Evolutionary conservation across 2,329 filamentous ascomycete genomes (phyloP), one percentile per base, ranked within the genome.

Genomic region (Ambrosiella xylebori): DNA sequence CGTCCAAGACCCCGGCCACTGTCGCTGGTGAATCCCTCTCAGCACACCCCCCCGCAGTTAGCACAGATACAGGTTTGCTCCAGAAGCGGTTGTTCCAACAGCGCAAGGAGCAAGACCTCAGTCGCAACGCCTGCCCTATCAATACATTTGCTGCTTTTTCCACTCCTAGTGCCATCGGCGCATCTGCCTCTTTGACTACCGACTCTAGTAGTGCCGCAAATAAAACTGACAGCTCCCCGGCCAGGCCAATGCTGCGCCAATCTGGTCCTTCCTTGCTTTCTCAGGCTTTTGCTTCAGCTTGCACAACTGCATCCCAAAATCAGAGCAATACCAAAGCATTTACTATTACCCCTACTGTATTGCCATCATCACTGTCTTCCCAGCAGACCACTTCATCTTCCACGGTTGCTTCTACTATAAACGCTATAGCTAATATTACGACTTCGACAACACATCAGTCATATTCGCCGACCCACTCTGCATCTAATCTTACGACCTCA

Each of bases 281-380:
- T 61, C 75, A 80, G 68, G 77, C 77, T 66, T 71, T 80, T 67
- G 77, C 77, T 66, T 77, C 76, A 68, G 77, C 77, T 65, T 76
- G 77, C 65, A 77, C 76, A 65, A 77, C 79, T 61, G 56, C 53
- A 59, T 61, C 65, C 65, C 36, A 62, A 63, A 56, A 61, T 59
- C n/a, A 56, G 38, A 45, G 52, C 13, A 57, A 52, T 58, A 40
- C 49, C n/a, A 19, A 36, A 39, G 17, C 27, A 35, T 19, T 53
- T 36, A 36, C n/a, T 40, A 41, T 39, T 40, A 36, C 57, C 45
- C 5, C n/a, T 12, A 11, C 11, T 41, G n/a, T 5, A 12, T n/a
- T 41, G 9, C 2, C 9, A 41, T 41, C 40, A n/a, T 57, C 54
- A 19, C 52, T 57, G 27, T 56, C 57, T 57, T 56, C 57, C 41